These are phyloP conservation scores for Dendrothele bispora DNA, from an alignment of 768 basidiomycete species.

Conservation along the genomic window DNA sequence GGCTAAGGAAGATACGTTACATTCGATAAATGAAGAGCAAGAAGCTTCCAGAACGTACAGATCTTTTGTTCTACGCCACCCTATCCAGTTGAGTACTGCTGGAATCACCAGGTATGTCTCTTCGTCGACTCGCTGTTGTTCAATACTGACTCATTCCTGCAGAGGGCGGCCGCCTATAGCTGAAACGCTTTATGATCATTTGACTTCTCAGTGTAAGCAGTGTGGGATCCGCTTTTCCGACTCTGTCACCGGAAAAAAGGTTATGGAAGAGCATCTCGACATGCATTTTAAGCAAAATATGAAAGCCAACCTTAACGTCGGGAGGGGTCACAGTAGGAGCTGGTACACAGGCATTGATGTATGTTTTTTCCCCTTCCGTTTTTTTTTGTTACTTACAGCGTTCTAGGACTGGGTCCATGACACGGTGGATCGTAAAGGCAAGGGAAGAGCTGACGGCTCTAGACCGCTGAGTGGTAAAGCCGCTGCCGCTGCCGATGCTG, in stretches of 20 bases:
- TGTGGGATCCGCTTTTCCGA: slow-evolving; percentile 89
- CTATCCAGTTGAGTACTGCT: slow-evolving; percentile 61
- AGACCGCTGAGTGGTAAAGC: slow-evolving; percentile 55
- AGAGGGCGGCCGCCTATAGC: slow-evolving; percentile 63
- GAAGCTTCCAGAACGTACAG: slow-evolving; percentile 61
- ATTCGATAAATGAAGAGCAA: slow-evolving; percentile 36
- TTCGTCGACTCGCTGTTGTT: not conserved
- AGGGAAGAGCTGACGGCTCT: slow-evolving; percentile 57
- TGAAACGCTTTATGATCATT: slow-evolving; percentile 70
- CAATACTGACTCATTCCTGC: slow-evolving; percentile 8
- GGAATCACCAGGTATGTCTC: slow-evolving; percentile 68
- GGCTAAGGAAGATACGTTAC: slow-evolving; percentile 29
- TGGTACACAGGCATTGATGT: slow-evolving; percentile 89
- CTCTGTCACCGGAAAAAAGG: slow-evolving; percentile 66
- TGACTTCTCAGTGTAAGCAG: slow-evolving; percentile 87
- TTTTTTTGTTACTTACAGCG: no score
- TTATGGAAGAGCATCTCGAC: slow-evolving; percentile 87
- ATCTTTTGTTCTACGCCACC: slow-evolving; percentile 55
- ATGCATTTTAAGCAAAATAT: slow-evolving; percentile 96
- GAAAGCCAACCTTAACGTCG: slow-evolving; percentile 73
- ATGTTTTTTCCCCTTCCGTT: slow-evolving; percentile 26
- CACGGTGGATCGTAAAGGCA: slow-evolving; percentile 63
- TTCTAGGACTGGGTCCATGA: slow-evolving; percentile 95
- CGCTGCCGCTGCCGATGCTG: slow-evolving; percentile 59
- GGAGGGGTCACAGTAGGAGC: slow-evolving; percentile 84